Percentiles rank a stretch among this genome's conserved stretches.
Conservation (phyloP, 2,329 filamentous ascomycete species). For the Colletotrichum theobromicola region DNA sequence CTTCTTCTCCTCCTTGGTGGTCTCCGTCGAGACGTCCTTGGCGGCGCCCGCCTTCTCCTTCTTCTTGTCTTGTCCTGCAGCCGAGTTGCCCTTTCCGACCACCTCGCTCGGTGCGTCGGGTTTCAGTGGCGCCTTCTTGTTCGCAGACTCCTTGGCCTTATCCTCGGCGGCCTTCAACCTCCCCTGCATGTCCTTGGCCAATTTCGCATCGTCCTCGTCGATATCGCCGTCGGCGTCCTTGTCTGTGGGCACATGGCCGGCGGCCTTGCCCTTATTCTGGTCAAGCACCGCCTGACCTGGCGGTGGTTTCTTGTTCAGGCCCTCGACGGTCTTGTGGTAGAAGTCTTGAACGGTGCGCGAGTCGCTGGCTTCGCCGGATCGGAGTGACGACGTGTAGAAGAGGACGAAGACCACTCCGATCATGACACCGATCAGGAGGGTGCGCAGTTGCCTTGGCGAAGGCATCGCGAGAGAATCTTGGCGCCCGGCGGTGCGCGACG, state of each 20-base stretch:
- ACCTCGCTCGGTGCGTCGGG: constrained; percentile 64
- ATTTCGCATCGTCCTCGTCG: constrained; percentile 60
- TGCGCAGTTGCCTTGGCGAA: constrained; percentile 72
- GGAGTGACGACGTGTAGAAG: constrained; percentile 72
- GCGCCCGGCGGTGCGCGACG: background rate
- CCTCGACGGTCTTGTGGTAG: constrained; percentile 64
- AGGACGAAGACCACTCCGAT: constrained; percentile 70
- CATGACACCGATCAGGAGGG: constrained; percentile 69
- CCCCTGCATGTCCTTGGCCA: constrained; percentile 60
- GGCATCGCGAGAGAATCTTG: constrained; percentile 56
- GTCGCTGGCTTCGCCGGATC: constrained; percentile 54
- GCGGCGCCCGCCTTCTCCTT: constrained; percentile 55
- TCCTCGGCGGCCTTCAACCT: constrained; percentile 73
- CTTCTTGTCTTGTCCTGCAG: constrained; percentile 53
- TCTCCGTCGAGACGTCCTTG: constrained; percentile 40
- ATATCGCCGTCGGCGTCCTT: constrained; percentile 60
- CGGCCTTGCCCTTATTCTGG: constrained; percentile 40
- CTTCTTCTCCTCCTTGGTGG: constrained; percentile 37
- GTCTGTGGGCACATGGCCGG: constrained; percentile 47
- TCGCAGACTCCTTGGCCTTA: constrained; percentile 70
- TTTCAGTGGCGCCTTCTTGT: constrained; percentile 67
- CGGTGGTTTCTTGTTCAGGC: constrained; percentile 37
- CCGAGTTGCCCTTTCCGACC: constrained; percentile 64
- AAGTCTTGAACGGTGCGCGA: constrained; percentile 55
- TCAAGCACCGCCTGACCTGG: constrained; percentile 45